Evolutionary conservation across 2,329 filamentous ascomycete genomes (phyloP).

Genomic region (Fusarium albidum): DNA sequence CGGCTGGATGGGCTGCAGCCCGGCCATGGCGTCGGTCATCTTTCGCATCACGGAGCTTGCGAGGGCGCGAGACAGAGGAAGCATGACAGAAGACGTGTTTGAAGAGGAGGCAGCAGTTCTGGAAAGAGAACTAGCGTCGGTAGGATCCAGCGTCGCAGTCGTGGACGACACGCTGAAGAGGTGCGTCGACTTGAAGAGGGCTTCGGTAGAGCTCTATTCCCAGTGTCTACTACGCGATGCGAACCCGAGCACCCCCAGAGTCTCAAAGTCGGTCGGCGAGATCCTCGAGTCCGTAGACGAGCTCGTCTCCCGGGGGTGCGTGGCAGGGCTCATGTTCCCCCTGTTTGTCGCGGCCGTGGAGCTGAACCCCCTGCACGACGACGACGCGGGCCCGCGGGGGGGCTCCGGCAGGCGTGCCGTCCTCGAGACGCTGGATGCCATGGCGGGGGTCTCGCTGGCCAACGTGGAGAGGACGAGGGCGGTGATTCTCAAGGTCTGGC

Average conservation of each 20-base stretch:
- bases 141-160: neutral
- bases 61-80: slow-evolving; percentile 35
- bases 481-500: slow-evolving; percentile 58
- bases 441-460: slow-evolving; percentile 50
- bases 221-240: slow-evolving; percentile 55
- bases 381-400: neutral
- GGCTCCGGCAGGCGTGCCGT: slow-evolving; percentile 29
- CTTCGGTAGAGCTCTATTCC: slow-evolving; percentile 54
- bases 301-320: slow-evolving; percentile 27
- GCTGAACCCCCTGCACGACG: slow-evolving; percentile 28
- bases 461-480: slow-evolving; percentile 55
- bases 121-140: slow-evolving; percentile 2
- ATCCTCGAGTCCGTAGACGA: slow-evolving; percentile 15
- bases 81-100: slow-evolving; percentile 2
- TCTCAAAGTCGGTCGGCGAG: slow-evolving; percentile 11
- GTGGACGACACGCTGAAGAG: slow-evolving; percentile 32
- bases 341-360: slow-evolving; percentile 36
- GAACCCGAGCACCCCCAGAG: slow-evolving; percentile 43
- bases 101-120: slow-evolving; percentile 5
- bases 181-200: slow-evolving; percentile 44
- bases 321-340: slow-evolving; percentile 30
- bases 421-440: slow-evolving; percentile 40
- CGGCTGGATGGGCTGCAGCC: slow-evolving; percentile 59
- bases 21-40: slow-evolving; percentile 54
- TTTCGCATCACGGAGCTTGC: slow-evolving; percentile 58